These are phyloP conservation scores for Hysterium pulicare DNA, from an alignment of 2,329 filamentous ascomycete genomes.

Conservation along the genomic window DNA sequence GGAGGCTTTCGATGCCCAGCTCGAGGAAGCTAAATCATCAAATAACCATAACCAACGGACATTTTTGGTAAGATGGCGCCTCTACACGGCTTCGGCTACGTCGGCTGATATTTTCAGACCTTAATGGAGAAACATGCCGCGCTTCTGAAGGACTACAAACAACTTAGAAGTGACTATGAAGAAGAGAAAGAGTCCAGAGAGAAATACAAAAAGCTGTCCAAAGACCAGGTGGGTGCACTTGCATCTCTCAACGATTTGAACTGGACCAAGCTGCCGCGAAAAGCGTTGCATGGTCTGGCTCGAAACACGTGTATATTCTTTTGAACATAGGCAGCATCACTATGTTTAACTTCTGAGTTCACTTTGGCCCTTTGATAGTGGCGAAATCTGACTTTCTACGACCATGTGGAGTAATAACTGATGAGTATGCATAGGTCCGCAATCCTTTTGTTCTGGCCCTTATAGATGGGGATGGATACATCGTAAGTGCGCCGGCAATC, in stretches of 20 bases:
- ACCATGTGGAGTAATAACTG: neutral
- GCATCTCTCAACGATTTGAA: no score
- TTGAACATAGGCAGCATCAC: no score
- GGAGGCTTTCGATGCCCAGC: constrained; percentile 6
- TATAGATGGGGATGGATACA: constrained; percentile 58
- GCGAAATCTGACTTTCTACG: neutral
- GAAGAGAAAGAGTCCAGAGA: constrained; percentile 10
- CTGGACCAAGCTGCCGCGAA: no score
- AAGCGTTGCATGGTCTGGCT: no score
- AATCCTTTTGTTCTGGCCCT: constrained; percentile 59
- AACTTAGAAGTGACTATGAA: constrained; percentile 8
- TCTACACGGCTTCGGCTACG: no score
- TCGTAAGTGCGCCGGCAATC: constrained; percentile 10
- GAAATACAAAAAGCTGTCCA: constrained; percentile 9
- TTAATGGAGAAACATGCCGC: constrained; percentile 7
- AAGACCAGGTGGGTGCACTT: constrained; percentile 20
- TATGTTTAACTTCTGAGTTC: no score
- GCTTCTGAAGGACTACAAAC: constrained; percentile 6
- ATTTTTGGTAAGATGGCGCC: neutral
- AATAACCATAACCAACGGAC: constrained; percentile 6
- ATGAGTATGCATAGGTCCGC: constrained; percentile 37
- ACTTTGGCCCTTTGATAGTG: no score
- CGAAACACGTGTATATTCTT: no score
- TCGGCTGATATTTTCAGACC: neutral
- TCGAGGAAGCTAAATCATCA: constrained; percentile 4